Base-by-base conservation (phyloP, 2,329 filamentous ascomycete genomes). In the Aspergillus niger region DNA sequence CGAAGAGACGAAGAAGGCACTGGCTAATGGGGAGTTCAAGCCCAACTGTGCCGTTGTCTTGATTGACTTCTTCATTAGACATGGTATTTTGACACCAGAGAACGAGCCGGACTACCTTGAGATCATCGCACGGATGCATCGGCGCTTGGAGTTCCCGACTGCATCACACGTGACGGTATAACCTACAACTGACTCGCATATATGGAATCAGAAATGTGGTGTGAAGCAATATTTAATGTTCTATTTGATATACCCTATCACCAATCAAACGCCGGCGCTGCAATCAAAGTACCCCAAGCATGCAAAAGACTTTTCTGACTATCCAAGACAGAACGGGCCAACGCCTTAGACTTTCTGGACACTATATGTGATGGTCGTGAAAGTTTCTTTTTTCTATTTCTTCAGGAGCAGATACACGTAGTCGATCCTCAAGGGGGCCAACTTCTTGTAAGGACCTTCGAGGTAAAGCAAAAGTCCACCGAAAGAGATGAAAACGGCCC, bases 391-490 rank as follows among this genome's bases (percentile, higher is more conserved):
- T 36, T 57, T 63, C 73, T 75, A 94, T 87, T 96, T 97, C 87
- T 97, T 99, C 69, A 96, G 82, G 62, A 98, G 84, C 63, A 99
- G 85, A 76, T 99, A 99, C 65, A 96, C 88, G 74, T 97, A 89
- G 76, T 99, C 95, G 71, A 97, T 94, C 70, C 92, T 87, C 72
- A 99, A 80, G 28, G 92, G 90, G 36, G 91, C 96, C 64, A 99
- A 86, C 82, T 97, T 97, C 83, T 95, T 96, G 78, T 96, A 95
- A 2, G 95, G 95, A 5, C 96, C 95, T 72, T 97, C 91, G 58
- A 99, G 84, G 70, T 90, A 92, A 80, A 98, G 89, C 70, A 99
- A 80, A 65, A 99, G 81, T 7, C 95, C 95, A 51, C 95, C 95
- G 71, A 97, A 99, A 1, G 92, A 97, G 69, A 96, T 85, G 78